These are phyloP conservation scores for Eragrostis tef DNA, from an alignment of 202 grass and related monocot genomes.

Conservation along the genomic window DNA sequence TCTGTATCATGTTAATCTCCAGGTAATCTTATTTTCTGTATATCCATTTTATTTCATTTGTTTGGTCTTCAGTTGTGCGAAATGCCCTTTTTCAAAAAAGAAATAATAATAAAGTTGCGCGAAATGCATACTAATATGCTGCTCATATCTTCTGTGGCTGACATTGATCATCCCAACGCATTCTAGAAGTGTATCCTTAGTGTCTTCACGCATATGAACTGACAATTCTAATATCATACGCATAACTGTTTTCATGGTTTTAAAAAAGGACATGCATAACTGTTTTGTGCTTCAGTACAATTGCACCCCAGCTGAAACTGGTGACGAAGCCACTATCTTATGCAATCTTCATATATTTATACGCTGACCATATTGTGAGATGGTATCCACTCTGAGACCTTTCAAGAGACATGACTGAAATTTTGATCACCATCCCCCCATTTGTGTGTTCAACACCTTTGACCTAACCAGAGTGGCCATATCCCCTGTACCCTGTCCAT, in stretches of 20 bases:
- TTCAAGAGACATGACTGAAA: conserved; percentile 37
- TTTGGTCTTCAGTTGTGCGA: conserved; percentile 13
- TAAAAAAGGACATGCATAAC: not conserved
- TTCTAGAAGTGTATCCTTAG: not conserved
- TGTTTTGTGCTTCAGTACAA: conserved; percentile 35
- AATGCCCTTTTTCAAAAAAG: too few species aligned
- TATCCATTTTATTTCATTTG: conserved; percentile 6
- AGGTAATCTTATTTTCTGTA: not conserved
- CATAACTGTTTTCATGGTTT: not conserved
- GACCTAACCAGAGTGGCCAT: conserved; percentile 41
- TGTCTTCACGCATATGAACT: conserved; percentile 18
- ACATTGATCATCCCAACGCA: not conserved
- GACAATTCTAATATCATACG: conserved; percentile 35
- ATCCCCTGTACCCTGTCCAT: not conserved
- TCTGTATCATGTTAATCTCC: not conserved
- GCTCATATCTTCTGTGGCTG: not conserved
- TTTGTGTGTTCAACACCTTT: conserved; percentile 42
- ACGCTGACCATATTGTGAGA: conserved; percentile 4
- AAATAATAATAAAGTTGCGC: too few species aligned
- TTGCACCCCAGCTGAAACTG: conserved; percentile 9
- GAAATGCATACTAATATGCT: not conserved
- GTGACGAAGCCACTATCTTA: conserved; percentile 38
- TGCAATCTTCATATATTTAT: conserved; percentile 33
- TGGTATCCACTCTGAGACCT: conserved; percentile 27
- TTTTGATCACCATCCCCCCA: conserved; percentile 40